A percentile compares a stretch with the other conserved stretches of the same genome.
phyloP scores from a whole-genome alignment of 1,284 basidiomycete species.

The Ustilago esculenta region DNA sequence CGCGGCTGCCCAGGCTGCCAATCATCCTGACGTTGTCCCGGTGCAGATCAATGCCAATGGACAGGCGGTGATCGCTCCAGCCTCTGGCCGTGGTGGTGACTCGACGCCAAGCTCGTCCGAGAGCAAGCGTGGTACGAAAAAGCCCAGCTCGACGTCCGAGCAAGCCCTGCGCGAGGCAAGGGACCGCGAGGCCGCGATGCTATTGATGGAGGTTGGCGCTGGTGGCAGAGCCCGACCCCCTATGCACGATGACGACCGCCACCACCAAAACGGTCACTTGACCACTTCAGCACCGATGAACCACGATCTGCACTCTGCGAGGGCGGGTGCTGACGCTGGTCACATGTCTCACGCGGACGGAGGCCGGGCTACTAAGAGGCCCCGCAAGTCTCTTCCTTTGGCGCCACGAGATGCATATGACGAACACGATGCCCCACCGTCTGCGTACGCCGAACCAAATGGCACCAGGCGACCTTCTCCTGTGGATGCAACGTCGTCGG shows the following conservation, averaged over 20 bases:
- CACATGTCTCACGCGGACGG: conserved; percentile 17
- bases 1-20: conserved; percentile 35
- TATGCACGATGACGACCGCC: conserved; percentile 32
- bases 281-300: conserved; percentile 27
- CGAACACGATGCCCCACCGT: conserved; percentile 12
- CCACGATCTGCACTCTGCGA: conserved; percentile 29
- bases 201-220: conserved; percentile 62
- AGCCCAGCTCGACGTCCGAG: conserved; percentile 24
- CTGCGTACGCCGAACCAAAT: conserved; percentile 2
- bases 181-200: conserved; percentile 64
- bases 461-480: conserved; percentile 15
- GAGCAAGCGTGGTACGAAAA: conserved; percentile 29
- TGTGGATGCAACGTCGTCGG: conserved; percentile 9
- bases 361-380: conserved; percentile 28
- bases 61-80: conserved; percentile 43
- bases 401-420: conserved; percentile 26
- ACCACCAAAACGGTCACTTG: conserved; percentile 3
- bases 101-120: conserved; percentile 17
- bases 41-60: conserved; percentile 46
- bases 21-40: conserved; percentile 35
- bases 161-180: conserved; percentile 52
- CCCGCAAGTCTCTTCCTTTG: conserved; percentile 32
- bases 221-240: conserved; percentile 24
- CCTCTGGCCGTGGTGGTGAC: conserved; percentile 24
- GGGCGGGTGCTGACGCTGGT: conserved; percentile 6